Percentiles rank a stretch among this genome's conserved stretches.
These are phyloP conservation scores for Solanum dulcamara DNA, from an alignment of 257 asterid genomes.

Conservation along the genomic window DNA sequence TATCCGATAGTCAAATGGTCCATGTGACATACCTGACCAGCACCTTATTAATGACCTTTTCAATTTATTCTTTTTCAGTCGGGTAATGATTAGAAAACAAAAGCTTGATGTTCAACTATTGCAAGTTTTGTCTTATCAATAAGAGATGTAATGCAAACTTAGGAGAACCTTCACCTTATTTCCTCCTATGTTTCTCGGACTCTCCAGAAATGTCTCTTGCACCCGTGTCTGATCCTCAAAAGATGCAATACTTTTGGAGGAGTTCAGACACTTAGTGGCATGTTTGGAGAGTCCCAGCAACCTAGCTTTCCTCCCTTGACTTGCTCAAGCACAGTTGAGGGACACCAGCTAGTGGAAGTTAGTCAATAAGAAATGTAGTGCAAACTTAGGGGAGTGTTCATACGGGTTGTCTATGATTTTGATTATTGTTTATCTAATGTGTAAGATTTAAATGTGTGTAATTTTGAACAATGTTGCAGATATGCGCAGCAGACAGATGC, in stretches of 20 bases:
- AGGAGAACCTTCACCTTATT: not conserved
- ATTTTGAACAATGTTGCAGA: slow-evolving; percentile 24
- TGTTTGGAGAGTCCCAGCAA: not conserved
- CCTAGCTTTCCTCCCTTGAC: not conserved
- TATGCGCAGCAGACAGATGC: slow-evolving; percentile 96
- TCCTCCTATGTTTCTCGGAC: not conserved
- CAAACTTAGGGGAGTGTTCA: not conserved
- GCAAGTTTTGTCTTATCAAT: not conserved
- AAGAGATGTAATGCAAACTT: not conserved
- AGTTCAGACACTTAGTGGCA: not conserved
- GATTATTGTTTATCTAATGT: not conserved
- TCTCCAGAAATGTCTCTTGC: not conserved
- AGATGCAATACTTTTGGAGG: not conserved
- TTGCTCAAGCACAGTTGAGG: not conserved
- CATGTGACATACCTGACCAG: not conserved
- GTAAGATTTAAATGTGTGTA: not conserved
- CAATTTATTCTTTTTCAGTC: not conserved
- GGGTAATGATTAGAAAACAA: not conserved
- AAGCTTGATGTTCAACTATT: not conserved
- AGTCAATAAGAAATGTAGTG: not conserved
- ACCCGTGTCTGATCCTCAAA: not conserved
- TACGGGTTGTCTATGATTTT: not conserved
- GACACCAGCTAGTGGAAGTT: not conserved
- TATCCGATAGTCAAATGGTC: not conserved
- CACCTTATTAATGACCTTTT: not conserved